Evolutionary conservation across 352 stramenopile species (phyloP), one percentile per base, ranked within the genome.

Genomic region (Elongisporangium anandrum): DNA sequence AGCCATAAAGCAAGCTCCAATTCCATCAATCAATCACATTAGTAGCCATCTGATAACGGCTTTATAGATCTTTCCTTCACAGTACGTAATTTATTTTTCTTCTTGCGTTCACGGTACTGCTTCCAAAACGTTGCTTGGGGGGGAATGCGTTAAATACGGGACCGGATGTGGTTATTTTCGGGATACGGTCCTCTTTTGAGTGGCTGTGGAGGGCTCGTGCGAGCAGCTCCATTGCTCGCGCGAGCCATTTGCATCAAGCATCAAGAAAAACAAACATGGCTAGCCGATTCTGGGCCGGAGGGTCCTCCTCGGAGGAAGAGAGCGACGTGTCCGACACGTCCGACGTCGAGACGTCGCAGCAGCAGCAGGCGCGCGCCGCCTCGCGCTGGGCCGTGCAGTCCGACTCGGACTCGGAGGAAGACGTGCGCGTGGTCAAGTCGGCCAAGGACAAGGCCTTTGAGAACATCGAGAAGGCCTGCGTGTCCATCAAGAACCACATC

Each of bases 371-470:
- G 60, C 77, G 83, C 63, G 81, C 75, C 4, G 83, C 81, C 39
- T 90, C 85, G 20, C 82, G 81, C 57, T 94, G 84, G 84, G 82
- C 79, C 16, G 81, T 94, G 56, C 73, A 92, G 64, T 93, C 80
- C 51, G 87, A 94, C 63, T 94, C 83, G 57, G 85, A 94, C 29
- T 86, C 68, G 23, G 85, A 95, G 2, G 84, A 96, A 59, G 87
- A 96, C 64, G 84, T 91, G 54, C 91, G 96, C 65, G 96, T 99
- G 56, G 96, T 98, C 56, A 98, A 98, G 79, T 97, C 86, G 26
- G 93, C 84, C 60, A 97, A 98, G 82, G 90, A 97, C 65, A 94
- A 95, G 58, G 83, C 92, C 52, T 79, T 96, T 29, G 73, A 90
- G 54, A 66, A 68, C 56, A 84, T 92, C 56, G 81, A 92, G 54